Evolutionary conservation across 352 stramenopile species (phyloP).

Genomic region (Pythium rishiriense): DNA sequence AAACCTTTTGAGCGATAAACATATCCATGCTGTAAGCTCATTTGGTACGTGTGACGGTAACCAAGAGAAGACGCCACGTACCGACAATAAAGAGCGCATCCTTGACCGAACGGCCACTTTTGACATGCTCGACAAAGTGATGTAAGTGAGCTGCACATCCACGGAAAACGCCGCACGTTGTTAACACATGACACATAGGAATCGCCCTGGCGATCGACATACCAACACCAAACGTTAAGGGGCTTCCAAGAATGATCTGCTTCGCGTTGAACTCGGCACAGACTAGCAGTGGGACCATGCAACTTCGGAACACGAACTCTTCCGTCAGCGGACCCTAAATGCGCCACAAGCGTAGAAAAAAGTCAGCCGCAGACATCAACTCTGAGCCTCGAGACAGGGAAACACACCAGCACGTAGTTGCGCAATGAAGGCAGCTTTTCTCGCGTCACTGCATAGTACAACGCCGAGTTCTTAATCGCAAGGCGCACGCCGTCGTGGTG

Average conservation of each 20-base stretch:
- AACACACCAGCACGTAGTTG: constrained; percentile 77
- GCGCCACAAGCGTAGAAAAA: background rate
- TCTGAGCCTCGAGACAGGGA: background rate
- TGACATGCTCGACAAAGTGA: constrained; percentile 85
- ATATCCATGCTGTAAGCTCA: background rate
- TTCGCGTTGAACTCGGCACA: constrained; percentile 73
- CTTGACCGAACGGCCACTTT: constrained; percentile 62
- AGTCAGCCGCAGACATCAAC: background rate
- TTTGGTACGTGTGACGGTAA: background rate
- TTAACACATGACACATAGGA: background rate
- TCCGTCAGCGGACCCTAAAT: constrained; percentile 90
- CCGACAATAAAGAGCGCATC: constrained; percentile 78
- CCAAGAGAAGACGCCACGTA: constrained; percentile 26
- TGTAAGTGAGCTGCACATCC: constrained; percentile 65
- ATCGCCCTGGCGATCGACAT: constrained; percentile 23
- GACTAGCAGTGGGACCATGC: constrained; percentile 91
- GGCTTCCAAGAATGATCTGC: constrained; percentile 85
- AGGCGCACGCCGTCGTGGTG: constrained; percentile 71
- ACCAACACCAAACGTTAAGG: constrained; percentile 95
- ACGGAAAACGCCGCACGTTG: background rate
- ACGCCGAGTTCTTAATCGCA: constrained; percentile 79
- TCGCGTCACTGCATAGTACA: constrained; percentile 76
- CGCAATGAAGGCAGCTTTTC: constrained; percentile 76
- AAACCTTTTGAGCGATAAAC: constrained; percentile 47
- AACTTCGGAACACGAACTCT: constrained; percentile 96